phyloP scores from a whole-genome alignment of 495 filamentous ascomycete genomes.

The Neurospora intermedia region DNA sequence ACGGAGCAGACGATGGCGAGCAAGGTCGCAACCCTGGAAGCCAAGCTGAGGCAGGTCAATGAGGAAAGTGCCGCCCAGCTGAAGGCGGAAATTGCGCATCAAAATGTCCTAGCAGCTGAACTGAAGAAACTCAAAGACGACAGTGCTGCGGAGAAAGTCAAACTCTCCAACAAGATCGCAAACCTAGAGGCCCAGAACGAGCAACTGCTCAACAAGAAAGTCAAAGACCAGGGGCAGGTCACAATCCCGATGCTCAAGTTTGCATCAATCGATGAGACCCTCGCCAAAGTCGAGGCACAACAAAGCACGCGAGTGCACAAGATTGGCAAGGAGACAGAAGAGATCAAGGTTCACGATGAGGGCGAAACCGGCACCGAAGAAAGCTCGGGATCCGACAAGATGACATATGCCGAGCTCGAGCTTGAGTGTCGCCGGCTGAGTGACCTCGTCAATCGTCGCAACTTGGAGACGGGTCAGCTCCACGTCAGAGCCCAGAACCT shows the following conservation, averaged over 20 bases:
- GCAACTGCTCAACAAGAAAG: background rate
- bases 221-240: background rate
- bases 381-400: background rate
- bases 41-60: background rate
- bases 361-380: background rate
- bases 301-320: background rate
- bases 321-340: background rate
- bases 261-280: background rate
- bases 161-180: background rate
- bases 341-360: background rate
- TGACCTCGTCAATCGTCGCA: background rate
- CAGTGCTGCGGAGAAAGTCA: background rate
- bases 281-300: background rate
- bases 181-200: background rate
- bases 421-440: background rate
- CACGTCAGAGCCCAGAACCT: background rate
- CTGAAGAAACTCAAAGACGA: background rate
- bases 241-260: background rate
- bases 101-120: background rate
- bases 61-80: background rate
- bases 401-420: background rate
- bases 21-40: background rate
- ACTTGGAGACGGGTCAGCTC: background rate
- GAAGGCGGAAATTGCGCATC: background rate
- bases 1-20: background rate